Evolutionary conservation across 2,329 filamentous ascomycete genomes (phyloP).

Genomic region (Harringtonia aguacate): DNA sequence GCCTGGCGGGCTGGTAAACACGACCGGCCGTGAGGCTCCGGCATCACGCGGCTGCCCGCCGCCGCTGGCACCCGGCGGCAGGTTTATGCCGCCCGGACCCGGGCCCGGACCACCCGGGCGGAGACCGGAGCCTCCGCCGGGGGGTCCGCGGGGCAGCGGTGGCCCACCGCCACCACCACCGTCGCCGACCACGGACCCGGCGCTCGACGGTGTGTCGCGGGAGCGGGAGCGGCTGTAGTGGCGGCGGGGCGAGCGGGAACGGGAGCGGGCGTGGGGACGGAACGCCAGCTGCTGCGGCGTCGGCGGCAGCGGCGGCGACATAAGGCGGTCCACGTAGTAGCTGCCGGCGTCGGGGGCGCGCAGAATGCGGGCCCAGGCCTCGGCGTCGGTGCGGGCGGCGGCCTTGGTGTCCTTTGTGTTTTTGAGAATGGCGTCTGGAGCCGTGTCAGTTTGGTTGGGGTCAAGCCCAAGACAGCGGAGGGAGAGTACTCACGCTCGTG

Average conservation of each 20-base stretch:
- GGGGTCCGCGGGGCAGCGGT: not conserved
- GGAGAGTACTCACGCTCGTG: conserved; percentile 5
- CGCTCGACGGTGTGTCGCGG: no score
- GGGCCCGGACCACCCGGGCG: no score
- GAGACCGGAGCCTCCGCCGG: no score
- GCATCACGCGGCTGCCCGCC: not conserved
- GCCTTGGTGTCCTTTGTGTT: not conserved
- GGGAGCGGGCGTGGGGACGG: no score
- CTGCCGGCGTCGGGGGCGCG: not conserved
- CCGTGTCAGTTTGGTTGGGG: not conserved
- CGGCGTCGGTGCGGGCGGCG: not conserved
- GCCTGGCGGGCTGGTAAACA: no score
- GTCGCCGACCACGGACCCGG: not conserved
- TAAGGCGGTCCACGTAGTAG: no score
- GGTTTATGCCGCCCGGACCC: no score
- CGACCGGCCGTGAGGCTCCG: no score
- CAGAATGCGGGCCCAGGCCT: not conserved
- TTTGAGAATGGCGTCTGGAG: conserved; percentile 1
- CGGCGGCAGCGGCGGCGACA: no score
- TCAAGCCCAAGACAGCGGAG: not conserved
- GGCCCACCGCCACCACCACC: not conserved
- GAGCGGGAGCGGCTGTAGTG: no score
- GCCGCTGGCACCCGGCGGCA: not conserved
- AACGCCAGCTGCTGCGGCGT: not conserved
- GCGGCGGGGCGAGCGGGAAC: no score